These are phyloP conservation scores for Darksidea phi DNA, from an alignment of 495 filamentous ascomycete species.

Conservation along the genomic window DNA sequence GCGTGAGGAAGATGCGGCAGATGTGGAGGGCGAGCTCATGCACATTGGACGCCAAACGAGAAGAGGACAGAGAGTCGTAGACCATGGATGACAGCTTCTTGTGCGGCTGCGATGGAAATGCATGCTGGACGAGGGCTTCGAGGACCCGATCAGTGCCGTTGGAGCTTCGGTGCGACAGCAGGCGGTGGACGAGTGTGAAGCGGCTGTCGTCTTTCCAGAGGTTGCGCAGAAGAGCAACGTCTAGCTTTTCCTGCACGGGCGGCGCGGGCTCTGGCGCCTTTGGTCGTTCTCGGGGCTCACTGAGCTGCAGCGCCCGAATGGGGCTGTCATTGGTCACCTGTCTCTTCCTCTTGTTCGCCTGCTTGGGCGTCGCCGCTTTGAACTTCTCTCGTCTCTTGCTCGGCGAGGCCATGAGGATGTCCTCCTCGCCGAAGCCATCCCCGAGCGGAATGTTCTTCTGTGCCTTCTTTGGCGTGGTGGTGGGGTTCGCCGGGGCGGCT, in stretches of 20 bases:
- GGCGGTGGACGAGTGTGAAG: constrained; percentile 54
- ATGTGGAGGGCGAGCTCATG: constrained; percentile 55
- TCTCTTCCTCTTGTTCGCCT: constrained; percentile 63
- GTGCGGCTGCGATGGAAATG: constrained; percentile 53
- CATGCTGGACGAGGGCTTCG: constrained; percentile 84
- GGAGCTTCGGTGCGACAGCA: constrained; percentile 57
- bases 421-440: constrained; percentile 74
- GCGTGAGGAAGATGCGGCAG: constrained; percentile 51
- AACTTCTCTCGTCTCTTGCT: constrained; percentile 52
- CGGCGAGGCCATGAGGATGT: constrained; percentile 60
- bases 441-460: constrained; percentile 53
- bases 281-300: constrained; percentile 42
- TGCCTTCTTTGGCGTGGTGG: constrained; percentile 60
- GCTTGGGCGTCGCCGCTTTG: constrained; percentile 59
- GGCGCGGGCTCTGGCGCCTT: background rate
- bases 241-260: constrained; percentile 35
- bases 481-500: constrained; percentile 34
- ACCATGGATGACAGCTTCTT: constrained; percentile 58
- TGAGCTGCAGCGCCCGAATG: constrained; percentile 52
- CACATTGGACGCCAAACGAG: constrained; percentile 38
- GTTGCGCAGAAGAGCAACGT: constrained; percentile 38
- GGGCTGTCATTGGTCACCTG: constrained; percentile 56
- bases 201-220: constrained; percentile 43
- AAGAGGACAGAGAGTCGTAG: constrained; percentile 52
- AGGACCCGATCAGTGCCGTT: constrained; percentile 52